These are phyloP conservation scores for Hawksworthiomyces lignivorus DNA, from an alignment of 2,329 filamentous ascomycete species.

Conservation along the genomic window DNA sequence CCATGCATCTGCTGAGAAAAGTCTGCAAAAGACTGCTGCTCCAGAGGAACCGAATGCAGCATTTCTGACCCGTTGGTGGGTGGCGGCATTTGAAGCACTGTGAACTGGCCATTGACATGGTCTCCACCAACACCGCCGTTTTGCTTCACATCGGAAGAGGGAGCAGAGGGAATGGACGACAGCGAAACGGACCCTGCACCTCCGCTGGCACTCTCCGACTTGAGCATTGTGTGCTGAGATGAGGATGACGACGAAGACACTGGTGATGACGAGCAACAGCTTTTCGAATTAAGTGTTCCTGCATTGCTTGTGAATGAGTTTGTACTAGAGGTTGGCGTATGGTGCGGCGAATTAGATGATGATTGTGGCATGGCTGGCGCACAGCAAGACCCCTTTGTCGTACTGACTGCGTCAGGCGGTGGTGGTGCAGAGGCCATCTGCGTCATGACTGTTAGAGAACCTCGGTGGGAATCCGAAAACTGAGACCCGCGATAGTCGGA, in stretches of 20 bases:
- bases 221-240: conserved; percentile 5
- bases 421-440: not conserved
- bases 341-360: not conserved
- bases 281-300: conserved; percentile 1
- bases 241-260: conserved; percentile 7
- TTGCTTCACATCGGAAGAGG: not conserved
- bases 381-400: conserved; percentile 10
- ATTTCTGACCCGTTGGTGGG: not conserved
- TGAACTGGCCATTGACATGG: not conserved
- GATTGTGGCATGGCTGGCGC: conserved; percentile 3
- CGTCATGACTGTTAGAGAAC: not conserved
- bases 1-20: conserved; percentile 3
- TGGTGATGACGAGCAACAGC: conserved; percentile 8
- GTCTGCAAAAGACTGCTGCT: conserved; percentile 1
- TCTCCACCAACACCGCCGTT: not conserved
- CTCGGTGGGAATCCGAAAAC: not conserved
- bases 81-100: not conserved
- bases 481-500: conserved; percentile 1
- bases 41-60: not conserved
- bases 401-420: not conserved
- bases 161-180: not conserved
- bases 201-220: conserved; percentile 3
- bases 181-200: not conserved
- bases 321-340: conserved; percentile 15
- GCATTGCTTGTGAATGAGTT: conserved; percentile 11